phyloP scores from a whole-genome alignment of 2,329 filamentous ascomycete species.

The Trichophyton equinum region DNA sequence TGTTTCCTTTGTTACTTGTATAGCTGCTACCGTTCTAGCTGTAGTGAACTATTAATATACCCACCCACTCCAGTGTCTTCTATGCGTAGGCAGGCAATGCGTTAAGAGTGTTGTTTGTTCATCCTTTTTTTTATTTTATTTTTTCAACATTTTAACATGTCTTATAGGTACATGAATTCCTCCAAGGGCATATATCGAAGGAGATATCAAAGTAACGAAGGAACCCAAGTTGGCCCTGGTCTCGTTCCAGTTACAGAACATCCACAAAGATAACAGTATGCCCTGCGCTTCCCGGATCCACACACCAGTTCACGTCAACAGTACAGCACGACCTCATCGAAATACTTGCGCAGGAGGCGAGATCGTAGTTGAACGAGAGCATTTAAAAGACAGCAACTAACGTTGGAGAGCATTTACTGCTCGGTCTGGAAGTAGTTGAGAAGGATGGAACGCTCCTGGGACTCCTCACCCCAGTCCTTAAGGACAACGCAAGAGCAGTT shows the following conservation, averaged over 20 bases:
- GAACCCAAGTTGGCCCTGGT: background rate
- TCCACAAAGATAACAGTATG: background rate
- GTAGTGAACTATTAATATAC: background rate
- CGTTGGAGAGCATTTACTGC: conserved; percentile 28
- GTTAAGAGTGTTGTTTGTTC: background rate
- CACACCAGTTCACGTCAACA: background rate
- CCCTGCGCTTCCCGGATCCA: background rate
- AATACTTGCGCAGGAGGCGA: background rate
- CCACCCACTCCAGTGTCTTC: background rate
- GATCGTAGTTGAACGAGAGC: background rate
- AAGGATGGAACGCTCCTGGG: conserved; percentile 94
- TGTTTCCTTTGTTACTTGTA: background rate
- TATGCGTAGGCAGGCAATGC: background rate
- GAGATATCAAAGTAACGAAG: background rate
- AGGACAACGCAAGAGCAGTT: conserved; percentile 99
- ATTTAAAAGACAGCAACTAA: background rate
- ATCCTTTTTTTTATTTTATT: background rate
- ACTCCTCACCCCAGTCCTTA: conserved; percentile 99
- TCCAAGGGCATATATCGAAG: background rate
- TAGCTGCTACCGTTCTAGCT: background rate
- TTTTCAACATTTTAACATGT: background rate
- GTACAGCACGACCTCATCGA: background rate
- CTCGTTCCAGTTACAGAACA: background rate
- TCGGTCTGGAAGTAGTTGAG: conserved; percentile 99
- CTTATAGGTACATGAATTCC: background rate